Base-by-base conservation (phyloP, 2,329 filamentous ascomycete genomes). In the Penicillium sp. region DNA sequence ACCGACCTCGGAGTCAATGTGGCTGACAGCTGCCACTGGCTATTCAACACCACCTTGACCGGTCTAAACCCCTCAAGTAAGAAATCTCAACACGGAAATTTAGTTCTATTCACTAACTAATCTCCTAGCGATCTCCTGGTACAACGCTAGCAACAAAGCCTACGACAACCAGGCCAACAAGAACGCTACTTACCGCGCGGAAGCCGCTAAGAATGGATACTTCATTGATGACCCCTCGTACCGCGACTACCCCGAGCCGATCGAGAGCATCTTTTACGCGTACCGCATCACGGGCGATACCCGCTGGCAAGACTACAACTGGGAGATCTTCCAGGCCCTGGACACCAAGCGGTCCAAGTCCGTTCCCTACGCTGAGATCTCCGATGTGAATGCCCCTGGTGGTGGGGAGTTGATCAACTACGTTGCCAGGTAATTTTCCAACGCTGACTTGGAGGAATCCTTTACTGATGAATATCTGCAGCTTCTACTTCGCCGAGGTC, bases 401-500 rank as follows among this genome's bases (percentile, higher is more conserved):
- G 56, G 57, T 38, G 54, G 54, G 2, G 39, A 55, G 8, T 25
- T 61, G 35, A 42, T 53, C 11, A 57, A 56, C 31, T 53, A 51
- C 38, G 55, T 57, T 33, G 44, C 48, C 13, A 50, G 49, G 48
- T 57, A 13, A 39, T 35, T 22, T 1, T 18, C 4, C 1, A 18
- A 13, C 24, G 13, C 40, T 39, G 16, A 10, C 0, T 22, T 40
- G n/a, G 8, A 46, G 36, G 14, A n/a, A 31, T 13, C 10, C 8
- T 24, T 45, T 14, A 40, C 10, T 35, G 5, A 18, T 10, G 7
- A 22, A 27, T 31, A 1, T 11, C 14, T 44, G 3, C 28, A 59
- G 54, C 48, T 61, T 59, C 27, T 61, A 59, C 31, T 61, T 59
- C 18, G 83, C 83, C 1, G 83, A 87, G 71, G 86, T 84, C 57